Percentiles rank a stretch among this genome's conserved stretches.
Evolutionary conservation across 495 filamentous ascomycete species (phyloP).

Genomic region (Lophium mytilinum): DNA sequence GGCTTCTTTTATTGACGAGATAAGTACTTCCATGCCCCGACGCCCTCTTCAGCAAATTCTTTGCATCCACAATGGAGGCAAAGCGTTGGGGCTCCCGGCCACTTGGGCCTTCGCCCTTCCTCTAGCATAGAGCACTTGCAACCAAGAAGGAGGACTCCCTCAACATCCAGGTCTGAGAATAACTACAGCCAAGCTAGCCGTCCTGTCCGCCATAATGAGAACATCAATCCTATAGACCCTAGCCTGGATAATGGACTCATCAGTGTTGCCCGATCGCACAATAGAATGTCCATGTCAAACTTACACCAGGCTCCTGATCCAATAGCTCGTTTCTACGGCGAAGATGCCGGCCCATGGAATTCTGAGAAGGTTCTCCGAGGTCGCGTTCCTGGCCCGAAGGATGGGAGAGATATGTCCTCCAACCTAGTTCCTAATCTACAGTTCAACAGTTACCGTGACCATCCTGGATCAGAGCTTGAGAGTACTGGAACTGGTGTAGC

Average conservation of each 20-base stretch:
- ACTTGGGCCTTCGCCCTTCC: constrained; percentile 6
- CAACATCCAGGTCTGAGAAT: neutral
- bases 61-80: constrained; percentile 13
- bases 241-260: constrained; percentile 7
- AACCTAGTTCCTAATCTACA: neutral
- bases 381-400: no score
- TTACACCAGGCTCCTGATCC: constrained; percentile 3
- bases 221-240: constrained; percentile 5
- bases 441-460: neutral
- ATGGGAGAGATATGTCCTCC: neutral
- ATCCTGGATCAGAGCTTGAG: constrained; percentile 3
- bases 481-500: constrained; percentile 3
- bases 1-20: constrained; percentile 5
- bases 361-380: neutral
- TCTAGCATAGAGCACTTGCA: neutral
- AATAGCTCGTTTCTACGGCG: constrained; percentile 14
- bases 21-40: constrained; percentile 10
- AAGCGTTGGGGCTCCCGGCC: neutral
- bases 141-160: constrained; percentile 3
- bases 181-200: neutral
- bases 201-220: neutral
- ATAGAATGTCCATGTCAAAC: constrained; percentile 7
- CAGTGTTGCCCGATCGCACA: neutral
- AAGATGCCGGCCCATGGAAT: constrained; percentile 18
- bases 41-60: constrained; percentile 1